These are phyloP conservation scores for Scutellaria galericulata DNA, from an alignment of 257 asterid species.

Conservation along the genomic window DNA sequence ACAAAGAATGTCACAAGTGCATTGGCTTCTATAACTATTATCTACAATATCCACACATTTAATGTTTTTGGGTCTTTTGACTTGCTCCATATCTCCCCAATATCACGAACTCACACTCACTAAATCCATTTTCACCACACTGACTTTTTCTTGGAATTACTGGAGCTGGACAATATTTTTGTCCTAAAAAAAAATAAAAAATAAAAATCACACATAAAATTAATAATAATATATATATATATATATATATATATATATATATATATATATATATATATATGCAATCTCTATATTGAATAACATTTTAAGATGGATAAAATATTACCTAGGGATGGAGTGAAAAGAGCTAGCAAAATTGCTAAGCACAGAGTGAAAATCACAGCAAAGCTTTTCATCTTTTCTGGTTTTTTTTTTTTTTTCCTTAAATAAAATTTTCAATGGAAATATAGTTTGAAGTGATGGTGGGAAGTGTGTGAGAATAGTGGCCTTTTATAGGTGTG, in stretches of 20 bases:
- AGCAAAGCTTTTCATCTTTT: conserved; percentile 13
- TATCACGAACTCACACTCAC: neutral
- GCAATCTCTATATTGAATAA: too few relatives aligned
- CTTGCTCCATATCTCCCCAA: conserved; percentile 8
- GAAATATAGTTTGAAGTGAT: too few relatives aligned
- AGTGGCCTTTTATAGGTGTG: too few relatives aligned
- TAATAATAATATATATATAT: neutral
- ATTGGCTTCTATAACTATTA: too few relatives aligned
- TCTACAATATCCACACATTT: too few relatives aligned
- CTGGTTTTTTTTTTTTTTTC: neutral
- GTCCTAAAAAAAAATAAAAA: neutral
- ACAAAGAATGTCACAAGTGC: too few relatives aligned
- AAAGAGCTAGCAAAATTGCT: conserved; percentile 12
- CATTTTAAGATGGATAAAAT: too few relatives aligned
- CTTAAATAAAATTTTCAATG: too few relatives aligned
- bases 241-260: too few relatives aligned
- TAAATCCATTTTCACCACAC: conserved; percentile 16
- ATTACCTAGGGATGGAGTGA: conserved; percentile 28
- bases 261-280: too few relatives aligned
- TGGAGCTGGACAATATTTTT: conserved; percentile 33
- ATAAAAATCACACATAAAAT: neutral
- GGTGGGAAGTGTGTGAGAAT: too few relatives aligned
- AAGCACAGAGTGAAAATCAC: conserved; percentile 14
- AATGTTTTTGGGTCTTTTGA: neutral
- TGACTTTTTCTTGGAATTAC: conserved; percentile 20